A percentile compares a stretch with the other conserved stretches of the same genome.
phyloP scores from a whole-genome alignment of 2,329 filamentous ascomycete species.

The Microascus cirrosus region DNA sequence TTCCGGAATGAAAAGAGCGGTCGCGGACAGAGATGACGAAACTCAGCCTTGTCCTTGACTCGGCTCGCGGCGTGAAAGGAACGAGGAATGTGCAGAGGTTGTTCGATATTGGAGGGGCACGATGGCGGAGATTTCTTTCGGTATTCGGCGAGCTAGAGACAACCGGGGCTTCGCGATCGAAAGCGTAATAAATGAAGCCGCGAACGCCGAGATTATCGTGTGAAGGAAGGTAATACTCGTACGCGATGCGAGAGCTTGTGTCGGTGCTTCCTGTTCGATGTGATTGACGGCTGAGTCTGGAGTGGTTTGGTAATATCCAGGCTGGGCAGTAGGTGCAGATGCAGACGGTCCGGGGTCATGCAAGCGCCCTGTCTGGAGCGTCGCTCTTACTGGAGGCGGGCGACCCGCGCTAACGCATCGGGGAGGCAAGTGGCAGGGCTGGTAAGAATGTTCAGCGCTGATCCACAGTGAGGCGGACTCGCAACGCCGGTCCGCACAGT shows the following conservation, averaged over 20 bases:
- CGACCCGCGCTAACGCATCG: not conserved
- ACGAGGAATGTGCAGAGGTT: too few relatives aligned
- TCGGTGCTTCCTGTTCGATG: not conserved
- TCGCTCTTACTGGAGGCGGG: not conserved
- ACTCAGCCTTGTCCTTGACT: not conserved
- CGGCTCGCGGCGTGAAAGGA: not conserved
- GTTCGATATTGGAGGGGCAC: not conserved
- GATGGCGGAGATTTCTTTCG: not conserved
- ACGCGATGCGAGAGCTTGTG: not conserved
- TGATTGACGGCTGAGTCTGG: not conserved
- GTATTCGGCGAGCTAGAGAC: not conserved
- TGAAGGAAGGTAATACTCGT: not conserved
- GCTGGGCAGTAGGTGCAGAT: not conserved
- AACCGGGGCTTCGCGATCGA: not conserved
- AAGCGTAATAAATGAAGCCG: not conserved
- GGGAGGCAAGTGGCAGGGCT: not conserved
- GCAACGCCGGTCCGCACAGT: not conserved
- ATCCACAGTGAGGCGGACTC: too few relatives aligned
- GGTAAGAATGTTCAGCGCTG: too few relatives aligned
- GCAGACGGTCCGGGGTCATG: not conserved
- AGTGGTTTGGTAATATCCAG: not conserved
- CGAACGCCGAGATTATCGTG: not conserved
- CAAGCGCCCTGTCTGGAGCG: not conserved
- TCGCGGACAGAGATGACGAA: not conserved
- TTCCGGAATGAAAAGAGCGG: not conserved